Percentiles rank a stretch among this genome's conserved stretches.
These are phyloP conservation scores for Meyerozyma athensensis DNA, from an alignment of 1,139 yeast species.

Conservation along the genomic window DNA sequence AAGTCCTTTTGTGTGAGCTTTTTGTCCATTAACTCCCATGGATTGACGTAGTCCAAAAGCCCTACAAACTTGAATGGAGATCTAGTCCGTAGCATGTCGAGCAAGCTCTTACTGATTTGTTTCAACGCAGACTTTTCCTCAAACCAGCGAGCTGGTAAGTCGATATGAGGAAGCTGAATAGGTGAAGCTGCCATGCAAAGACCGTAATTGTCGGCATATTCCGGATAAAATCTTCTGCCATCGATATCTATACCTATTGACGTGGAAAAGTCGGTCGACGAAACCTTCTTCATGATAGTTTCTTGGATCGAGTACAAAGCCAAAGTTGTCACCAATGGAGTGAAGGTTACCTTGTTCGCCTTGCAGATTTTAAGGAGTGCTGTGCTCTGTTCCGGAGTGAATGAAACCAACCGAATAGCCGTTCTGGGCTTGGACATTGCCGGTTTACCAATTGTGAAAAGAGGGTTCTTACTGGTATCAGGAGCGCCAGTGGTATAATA, in stretches of 20 bases:
- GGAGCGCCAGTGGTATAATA: slow-evolving; percentile 8
- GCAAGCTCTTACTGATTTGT: slow-evolving; percentile 9
- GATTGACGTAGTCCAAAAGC: slow-evolving; percentile 14
- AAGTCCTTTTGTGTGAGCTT: slow-evolving; percentile 10
- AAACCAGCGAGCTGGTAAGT: neutral
- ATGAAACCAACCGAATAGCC: slow-evolving; percentile 7
- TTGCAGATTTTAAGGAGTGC: slow-evolving; percentile 13
- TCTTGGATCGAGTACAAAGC: slow-evolving; percentile 19
- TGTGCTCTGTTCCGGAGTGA: slow-evolving; percentile 11
- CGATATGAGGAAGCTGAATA: neutral
- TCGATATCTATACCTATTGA: slow-evolving; percentile 15
- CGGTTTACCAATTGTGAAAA: slow-evolving; percentile 12
- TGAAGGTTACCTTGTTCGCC: slow-evolving; percentile 19
- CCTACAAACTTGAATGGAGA: slow-evolving; percentile 17
- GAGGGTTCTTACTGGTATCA: slow-evolving; percentile 13
- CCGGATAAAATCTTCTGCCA: slow-evolving; percentile 24
- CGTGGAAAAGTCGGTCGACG: slow-evolving; percentile 11
- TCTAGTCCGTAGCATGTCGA: slow-evolving; percentile 10
- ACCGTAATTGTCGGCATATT: slow-evolving; percentile 16
- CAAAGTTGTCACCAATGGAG: slow-evolving; percentile 21
- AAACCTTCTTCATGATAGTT: slow-evolving; percentile 14
- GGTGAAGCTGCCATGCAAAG: slow-evolving; percentile 15
- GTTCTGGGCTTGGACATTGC: slow-evolving; percentile 13
- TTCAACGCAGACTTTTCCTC: neutral
- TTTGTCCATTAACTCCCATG: slow-evolving; percentile 10